Conservation (phyloP, 2,329 filamentous ascomycete genomes). For the Aspergillus novoparasiticus region DNA sequence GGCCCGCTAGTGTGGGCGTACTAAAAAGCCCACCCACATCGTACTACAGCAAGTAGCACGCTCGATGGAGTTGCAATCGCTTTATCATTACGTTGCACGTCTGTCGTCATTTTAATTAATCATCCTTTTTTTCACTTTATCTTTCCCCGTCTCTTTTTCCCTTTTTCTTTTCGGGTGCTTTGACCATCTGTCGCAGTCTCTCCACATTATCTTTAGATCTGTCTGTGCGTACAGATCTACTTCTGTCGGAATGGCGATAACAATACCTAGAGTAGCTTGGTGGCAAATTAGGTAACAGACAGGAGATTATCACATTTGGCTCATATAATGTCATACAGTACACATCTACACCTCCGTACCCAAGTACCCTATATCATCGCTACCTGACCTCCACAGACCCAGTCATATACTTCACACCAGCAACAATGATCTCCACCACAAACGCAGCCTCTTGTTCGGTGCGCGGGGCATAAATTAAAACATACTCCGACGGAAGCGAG, state of each 20-base stretch:
- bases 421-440: conserved; percentile 35
- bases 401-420: conserved; percentile 35
- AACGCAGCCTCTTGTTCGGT: conserved; percentile 33
- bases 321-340: not conserved
- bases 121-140: not conserved
- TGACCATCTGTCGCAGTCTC: not conserved
- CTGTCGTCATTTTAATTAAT: conserved; percentile 1
- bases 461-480: conserved; percentile 40
- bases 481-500: conserved; percentile 29
- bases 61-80: not conserved
- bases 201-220: not conserved
- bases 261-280: not conserved
- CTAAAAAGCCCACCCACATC: conserved; percentile 10
- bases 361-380: not conserved
- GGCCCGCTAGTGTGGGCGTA: conserved; percentile 26
- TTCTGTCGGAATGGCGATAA: not conserved
- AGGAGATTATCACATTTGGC: not conserved
- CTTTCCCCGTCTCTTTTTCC: not conserved
- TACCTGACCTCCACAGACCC: conserved; percentile 27
- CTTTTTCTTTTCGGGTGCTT: not conserved
- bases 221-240: not conserved
- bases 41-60: not conserved
- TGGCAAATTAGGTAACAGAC: not conserved
- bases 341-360: not conserved
- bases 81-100: not conserved